phyloP scores from a whole-genome alignment of 2,329 filamentous ascomycete genomes.

The Trichoderma semiorbis region DNA sequence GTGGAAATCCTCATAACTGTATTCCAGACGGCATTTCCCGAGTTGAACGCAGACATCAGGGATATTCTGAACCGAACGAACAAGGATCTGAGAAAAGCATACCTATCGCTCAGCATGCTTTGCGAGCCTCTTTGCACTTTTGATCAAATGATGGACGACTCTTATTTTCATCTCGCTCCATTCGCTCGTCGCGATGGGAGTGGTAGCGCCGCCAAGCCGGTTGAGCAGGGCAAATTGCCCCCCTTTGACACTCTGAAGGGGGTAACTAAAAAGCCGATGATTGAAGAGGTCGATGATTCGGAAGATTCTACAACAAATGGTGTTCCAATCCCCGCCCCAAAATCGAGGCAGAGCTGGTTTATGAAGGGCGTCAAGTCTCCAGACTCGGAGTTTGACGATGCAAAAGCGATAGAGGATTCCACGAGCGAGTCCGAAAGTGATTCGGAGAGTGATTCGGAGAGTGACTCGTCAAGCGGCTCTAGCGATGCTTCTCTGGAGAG shows the following conservation, averaged over 20 bases:
- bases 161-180: not conserved
- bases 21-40: slow-evolving; percentile 41
- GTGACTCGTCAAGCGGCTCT: slow-evolving; percentile 16
- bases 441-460: not conserved
- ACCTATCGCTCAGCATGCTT: slow-evolving; percentile 33
- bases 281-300: slow-evolving; percentile 23
- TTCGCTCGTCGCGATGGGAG: not conserved
- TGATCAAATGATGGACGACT: slow-evolving; percentile 32
- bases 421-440: not conserved
- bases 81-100: slow-evolving; percentile 38
- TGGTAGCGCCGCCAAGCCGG: not conserved
- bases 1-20: slow-evolving; percentile 37
- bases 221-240: not conserved
- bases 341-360: not conserved
- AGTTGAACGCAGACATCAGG: slow-evolving; percentile 36
- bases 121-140: slow-evolving; percentile 33
- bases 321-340: not conserved
- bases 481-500: slow-evolving; percentile 11
- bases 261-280: slow-evolving; percentile 27
- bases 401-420: not conserved
- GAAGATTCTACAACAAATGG: not conserved
- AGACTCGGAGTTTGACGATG: not conserved
- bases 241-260: not conserved
- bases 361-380: not conserved
- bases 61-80: slow-evolving; percentile 29